phyloP scores from a whole-genome alignment of 371 early-diverging fungal species.

The Mortierella polycephala region DNA sequence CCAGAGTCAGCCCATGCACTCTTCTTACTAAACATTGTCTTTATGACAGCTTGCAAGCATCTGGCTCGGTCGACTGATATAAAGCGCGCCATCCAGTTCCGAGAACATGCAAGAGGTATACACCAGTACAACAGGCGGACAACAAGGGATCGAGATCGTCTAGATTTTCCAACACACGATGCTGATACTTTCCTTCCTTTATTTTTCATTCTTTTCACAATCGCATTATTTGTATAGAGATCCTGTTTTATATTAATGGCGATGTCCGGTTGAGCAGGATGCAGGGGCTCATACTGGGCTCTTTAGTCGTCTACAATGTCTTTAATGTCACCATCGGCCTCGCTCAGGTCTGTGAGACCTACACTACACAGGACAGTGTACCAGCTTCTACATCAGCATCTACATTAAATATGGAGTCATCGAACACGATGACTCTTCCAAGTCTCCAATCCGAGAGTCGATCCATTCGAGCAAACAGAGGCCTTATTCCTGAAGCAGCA shows the following conservation, averaged over 20 bases:
- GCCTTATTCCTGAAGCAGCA: conserved; percentile 21
- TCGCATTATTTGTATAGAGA: conserved; percentile 9
- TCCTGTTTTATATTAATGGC: conserved; percentile 15
- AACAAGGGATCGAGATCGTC: too few species aligned
- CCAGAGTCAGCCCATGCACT: conserved; percentile 25
- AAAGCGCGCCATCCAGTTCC: conserved; percentile 40
- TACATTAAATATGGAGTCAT: too few species aligned
- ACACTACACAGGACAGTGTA: not conserved
- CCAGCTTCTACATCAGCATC: not conserved
- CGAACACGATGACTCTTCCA: not conserved
- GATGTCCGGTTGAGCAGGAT: conserved; percentile 13
- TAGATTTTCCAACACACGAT: not conserved
- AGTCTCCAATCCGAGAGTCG: conserved; percentile 11
- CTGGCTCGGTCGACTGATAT: conserved; percentile 22
- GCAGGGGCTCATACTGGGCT: conserved; percentile 22
- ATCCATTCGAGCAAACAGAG: conserved; percentile 1
- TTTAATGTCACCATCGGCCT: conserved; percentile 11
- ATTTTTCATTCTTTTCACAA: not conserved
- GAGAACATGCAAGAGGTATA: conserved; percentile 43
- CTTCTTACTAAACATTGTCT: conserved; percentile 32
- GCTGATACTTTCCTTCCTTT: too few species aligned
- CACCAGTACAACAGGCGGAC: not conserved
- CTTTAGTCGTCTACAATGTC: conserved; percentile 21
- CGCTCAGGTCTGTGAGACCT: conserved; percentile 8
- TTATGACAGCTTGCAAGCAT: conserved; percentile 51